Conservation (phyloP, 2,329 filamentous ascomycete species). For the Lithohypha guttulata region DNA sequence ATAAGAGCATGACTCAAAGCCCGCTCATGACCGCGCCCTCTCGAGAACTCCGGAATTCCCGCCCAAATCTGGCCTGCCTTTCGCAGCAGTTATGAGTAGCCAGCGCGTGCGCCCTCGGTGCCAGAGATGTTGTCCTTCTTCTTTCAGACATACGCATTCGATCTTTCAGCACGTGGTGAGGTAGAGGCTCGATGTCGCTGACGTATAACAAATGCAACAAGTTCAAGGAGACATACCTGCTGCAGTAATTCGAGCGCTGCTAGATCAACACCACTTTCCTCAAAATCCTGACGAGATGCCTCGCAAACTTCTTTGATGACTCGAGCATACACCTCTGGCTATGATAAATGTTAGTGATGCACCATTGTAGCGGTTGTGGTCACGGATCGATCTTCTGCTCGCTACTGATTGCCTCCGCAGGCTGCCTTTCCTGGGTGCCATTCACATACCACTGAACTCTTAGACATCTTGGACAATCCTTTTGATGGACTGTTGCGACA, state of each 20-base stretch:
- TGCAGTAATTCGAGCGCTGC: conserved; percentile 76
- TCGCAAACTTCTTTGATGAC: conserved; percentile 91
- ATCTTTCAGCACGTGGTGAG: too few species aligned
- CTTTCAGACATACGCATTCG: too few species aligned
- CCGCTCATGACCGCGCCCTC: conserved; percentile 12
- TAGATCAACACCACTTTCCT: conserved; percentile 88
- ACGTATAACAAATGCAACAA: too few species aligned
- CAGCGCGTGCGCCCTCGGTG: not conserved
- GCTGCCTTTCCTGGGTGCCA: not conserved
- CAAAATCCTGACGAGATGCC: conserved; percentile 85
- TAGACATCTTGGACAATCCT: conserved; percentile 21
- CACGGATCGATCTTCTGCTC: not conserved
- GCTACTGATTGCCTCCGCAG: not conserved
- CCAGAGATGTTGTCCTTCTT: not conserved
- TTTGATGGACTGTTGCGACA: too few species aligned
- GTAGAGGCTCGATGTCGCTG: too few species aligned
- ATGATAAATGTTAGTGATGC: conserved; percentile 10
- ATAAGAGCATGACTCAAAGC: conserved; percentile 23
- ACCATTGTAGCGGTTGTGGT: not conserved
- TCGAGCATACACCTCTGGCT: conserved; percentile 75
- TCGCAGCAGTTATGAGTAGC: conserved; percentile 9
- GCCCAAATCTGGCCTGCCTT: conserved; percentile 8
- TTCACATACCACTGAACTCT: conserved; percentile 18
- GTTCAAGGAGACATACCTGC: conserved; percentile 54
- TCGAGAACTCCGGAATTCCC: conserved; percentile 21